Percentiles rank a stretch among this genome's conserved stretches.
Evolutionary conservation across 345 rosid genomes (phyloP).

Genomic region (Gossypium australe): DNA sequence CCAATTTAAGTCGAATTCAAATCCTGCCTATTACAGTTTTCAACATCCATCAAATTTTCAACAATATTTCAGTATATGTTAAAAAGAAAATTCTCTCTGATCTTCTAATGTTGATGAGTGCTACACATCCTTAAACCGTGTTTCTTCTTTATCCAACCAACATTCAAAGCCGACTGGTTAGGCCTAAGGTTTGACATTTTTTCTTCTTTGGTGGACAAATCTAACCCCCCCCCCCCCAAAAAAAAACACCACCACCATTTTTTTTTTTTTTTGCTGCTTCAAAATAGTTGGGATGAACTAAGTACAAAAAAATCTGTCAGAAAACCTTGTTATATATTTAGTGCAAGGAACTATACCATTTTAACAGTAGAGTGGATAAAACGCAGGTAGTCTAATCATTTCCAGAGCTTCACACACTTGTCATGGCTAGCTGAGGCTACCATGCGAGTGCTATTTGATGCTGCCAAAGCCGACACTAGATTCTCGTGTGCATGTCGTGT

Average conservation of each 20-base stretch:
- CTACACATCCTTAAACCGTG: not conserved
- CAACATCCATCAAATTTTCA: too few relatives aligned
- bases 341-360: not conserved
- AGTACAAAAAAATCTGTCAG: conserved; percentile 7
- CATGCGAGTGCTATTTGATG: conserved; percentile 18
- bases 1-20: too few relatives aligned
- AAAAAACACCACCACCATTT: too few relatives aligned
- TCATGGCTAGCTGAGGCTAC: conserved; percentile 31
- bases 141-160: not conserved
- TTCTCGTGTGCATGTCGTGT: conserved; percentile 29
- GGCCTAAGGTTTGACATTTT: not conserved
- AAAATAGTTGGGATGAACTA: conserved; percentile 8
- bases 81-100: too few relatives aligned
- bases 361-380: conserved; percentile 1
- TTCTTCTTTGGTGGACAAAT: not conserved
- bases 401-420: conserved; percentile 32
- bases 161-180: not conserved
- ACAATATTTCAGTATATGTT: too few relatives aligned
- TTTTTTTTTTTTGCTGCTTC: conserved; percentile 1
- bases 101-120: too few relatives aligned
- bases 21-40: too few relatives aligned
- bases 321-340: not conserved
- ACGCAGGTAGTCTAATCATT: conserved; percentile 2
- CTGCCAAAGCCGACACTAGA: conserved; percentile 31
- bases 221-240: not conserved